These are phyloP conservation scores for Arthroderma sp. DNA, from an alignment of 2,329 filamentous ascomycete species.

Conservation along the genomic window DNA sequence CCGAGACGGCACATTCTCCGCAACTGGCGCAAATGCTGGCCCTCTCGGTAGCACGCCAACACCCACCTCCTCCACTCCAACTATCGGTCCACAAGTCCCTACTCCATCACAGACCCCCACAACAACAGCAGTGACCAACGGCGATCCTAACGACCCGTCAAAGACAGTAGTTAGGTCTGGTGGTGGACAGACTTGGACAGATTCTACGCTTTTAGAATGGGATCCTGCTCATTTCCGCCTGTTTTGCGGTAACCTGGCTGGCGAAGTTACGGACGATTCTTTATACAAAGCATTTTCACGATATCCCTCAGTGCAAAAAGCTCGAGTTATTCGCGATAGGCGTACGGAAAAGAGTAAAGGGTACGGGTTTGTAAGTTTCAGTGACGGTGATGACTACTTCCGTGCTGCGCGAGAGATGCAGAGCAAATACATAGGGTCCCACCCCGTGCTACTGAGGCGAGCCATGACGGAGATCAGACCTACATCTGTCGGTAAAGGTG, in stretches of 20 bases:
- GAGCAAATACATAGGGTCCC: conserved; percentile 96
- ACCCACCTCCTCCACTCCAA: conserved; percentile 12
- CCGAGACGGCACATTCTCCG: conserved; percentile 28
- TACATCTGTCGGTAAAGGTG: conserved; percentile 52
- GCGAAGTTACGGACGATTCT: conserved; percentile 93
- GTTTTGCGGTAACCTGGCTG: conserved; percentile 92
- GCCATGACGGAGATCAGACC: conserved; percentile 86
- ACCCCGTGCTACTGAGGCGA: conserved; percentile 76
- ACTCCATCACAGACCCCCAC: conserved; percentile 36
- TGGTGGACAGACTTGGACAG: conserved; percentile 86
- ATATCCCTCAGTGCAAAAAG: conserved; percentile 81
- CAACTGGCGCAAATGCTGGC: conserved; percentile 33
- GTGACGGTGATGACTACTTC: conserved; percentile 92
- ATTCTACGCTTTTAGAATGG: conserved; percentile 83
- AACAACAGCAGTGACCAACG: conserved; percentile 28
- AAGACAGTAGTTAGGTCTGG: conserved; percentile 82
- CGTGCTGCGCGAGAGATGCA: conserved; percentile 96
- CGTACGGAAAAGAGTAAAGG: conserved; percentile 91
- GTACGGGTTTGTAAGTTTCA: conserved; percentile 93
- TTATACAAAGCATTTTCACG: conserved; percentile 84
- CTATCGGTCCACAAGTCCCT: conserved; percentile 19
- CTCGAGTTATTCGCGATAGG: conserved; percentile 88
- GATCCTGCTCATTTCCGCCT: conserved; percentile 87
- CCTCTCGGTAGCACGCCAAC: conserved; percentile 27
- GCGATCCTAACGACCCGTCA: conserved; percentile 36